Base-by-base conservation (phyloP, 495 filamentous ascomycete genomes). In the Massariosphaeria phaeospora region DNA sequence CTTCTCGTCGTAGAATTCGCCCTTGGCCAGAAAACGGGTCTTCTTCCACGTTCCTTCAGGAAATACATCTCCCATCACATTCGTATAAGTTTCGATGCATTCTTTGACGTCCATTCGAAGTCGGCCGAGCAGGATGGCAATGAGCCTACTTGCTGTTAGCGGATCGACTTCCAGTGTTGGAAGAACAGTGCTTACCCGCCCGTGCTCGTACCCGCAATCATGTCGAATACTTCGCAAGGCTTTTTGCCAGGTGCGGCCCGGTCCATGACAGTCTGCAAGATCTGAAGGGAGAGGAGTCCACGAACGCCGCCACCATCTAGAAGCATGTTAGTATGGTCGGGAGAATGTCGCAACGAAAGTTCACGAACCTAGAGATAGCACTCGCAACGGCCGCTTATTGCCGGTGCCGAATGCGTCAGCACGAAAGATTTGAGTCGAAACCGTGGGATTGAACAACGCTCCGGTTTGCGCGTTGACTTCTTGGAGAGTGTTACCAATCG, bases 241-340 rank as follows among this genome's bases (percentile, higher is more conserved):
- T 61, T 61, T 12, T 17, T 40, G 12, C 34, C 45, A 2, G 46
- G 46, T 15, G 47, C 38, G 17, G 46, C 44, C 24, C 20, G 34
- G 29, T 52, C 44, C 52, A 61, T 50, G 5, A 61, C 18, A 34
- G 48, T 34, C 29, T 57, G 34, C 18, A 57, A 23, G 24, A 61
- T 33, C 7, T 44, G 43, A 5, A 61, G 46, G 13, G 58, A 31
- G 11, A 52, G 48, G 12, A 61, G 31, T 10, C 58, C 58, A 25
- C 58, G 58, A 21, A 61, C 52, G 12, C 58, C 58, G 31, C 58
- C 52, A 33, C 58, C 58, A 47, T 61, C 52, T 26, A 57, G 7
- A 18, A 41, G 9, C 10, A 20, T 12, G 36, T 7, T 20, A 7
- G 8, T 7, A 12, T 9, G 7, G 17, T 41, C 36, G 7, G 18